phyloP scores from a whole-genome alignment of 2,329 filamentous ascomycete species.

The Geoglossum cookeanum region DNA sequence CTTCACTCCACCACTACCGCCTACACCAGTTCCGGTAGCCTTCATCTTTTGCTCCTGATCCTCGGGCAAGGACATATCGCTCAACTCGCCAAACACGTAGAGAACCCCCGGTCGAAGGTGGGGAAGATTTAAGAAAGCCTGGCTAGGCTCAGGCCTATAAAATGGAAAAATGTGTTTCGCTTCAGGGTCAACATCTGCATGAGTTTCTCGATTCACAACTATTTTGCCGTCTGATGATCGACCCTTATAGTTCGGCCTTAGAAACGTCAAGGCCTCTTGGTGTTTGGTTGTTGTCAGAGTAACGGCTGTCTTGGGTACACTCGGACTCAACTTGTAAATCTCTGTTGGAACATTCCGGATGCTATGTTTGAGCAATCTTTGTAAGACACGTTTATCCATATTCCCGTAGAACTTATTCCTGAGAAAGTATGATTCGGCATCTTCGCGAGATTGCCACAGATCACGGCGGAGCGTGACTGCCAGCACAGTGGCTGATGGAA shows the following conservation, averaged over 20 bases:
- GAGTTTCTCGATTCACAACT: not conserved
- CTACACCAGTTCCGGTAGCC: conserved; percentile 42
- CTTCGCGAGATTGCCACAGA: conserved; percentile 57
- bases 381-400: conserved; percentile 68
- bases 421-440: conserved; percentile 46
- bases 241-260: conserved; percentile 35
- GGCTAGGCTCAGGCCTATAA: conserved; percentile 49
- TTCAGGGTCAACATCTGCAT: conserved; percentile 15
- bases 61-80: conserved; percentile 33
- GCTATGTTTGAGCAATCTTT: conserved; percentile 53
- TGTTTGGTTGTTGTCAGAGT: conserved; percentile 70
- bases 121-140: conserved; percentile 37
- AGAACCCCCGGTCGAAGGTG: conserved; percentile 44
- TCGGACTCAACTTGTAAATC: conserved; percentile 29
- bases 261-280: conserved; percentile 68
- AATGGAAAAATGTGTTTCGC: conserved; percentile 24
- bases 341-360: conserved; percentile 53
- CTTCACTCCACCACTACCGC: conserved; percentile 46
- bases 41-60: conserved; percentile 39
- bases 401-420: conserved; percentile 55
- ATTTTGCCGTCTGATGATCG: conserved; percentile 19
- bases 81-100: conserved; percentile 47
- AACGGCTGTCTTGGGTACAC: conserved; percentile 27
- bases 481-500: conserved; percentile 36
- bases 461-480: conserved; percentile 41